Percentiles rank a stretch among this genome's conserved stretches.
Evolutionary conservation across 768 basidiomycete genomes (phyloP).

Genomic region (Amylocystis lapponica): DNA sequence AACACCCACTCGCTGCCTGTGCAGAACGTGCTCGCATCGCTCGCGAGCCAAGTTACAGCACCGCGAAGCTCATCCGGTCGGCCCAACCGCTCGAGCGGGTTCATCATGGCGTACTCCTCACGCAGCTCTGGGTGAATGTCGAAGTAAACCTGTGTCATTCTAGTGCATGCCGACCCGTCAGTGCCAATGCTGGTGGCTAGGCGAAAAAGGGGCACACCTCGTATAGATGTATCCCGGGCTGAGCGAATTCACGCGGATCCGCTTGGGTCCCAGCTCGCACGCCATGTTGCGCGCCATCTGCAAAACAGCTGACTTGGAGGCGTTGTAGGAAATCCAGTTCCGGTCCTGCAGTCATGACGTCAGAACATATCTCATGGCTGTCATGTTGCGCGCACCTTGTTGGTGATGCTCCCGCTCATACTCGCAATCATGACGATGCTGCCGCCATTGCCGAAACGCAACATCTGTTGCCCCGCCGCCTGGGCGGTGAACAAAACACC

Average conservation of each 20-base stretch:
- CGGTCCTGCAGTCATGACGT: slow-evolving; percentile 39
- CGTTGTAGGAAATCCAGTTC: slow-evolving; percentile 66
- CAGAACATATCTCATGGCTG: background rate
- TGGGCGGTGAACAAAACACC: slow-evolving; percentile 30
- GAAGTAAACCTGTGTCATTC: slow-evolving; percentile 64
- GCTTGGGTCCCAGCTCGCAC: slow-evolving; percentile 58
- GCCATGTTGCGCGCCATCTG: slow-evolving; percentile 78
- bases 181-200: background rate
- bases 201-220: slow-evolving; percentile 37
- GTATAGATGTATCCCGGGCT: slow-evolving; percentile 73
- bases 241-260: slow-evolving; percentile 65
- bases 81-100: slow-evolving; percentile 56
- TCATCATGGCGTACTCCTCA: slow-evolving; percentile 55
- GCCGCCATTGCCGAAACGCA: slow-evolving; percentile 25
- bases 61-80: slow-evolving; percentile 64
- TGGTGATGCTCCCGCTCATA: slow-evolving; percentile 46
- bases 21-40: slow-evolving; percentile 49
- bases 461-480: slow-evolving; percentile 30
- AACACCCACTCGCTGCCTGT: slow-evolving; percentile 68
- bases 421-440: slow-evolving; percentile 37
- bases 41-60: slow-evolving; percentile 47
- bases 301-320: slow-evolving; percentile 64
- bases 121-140: slow-evolving; percentile 52
- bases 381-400: slow-evolving; percentile 38
- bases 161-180: slow-evolving; percentile 15